Conservation (phyloP, 139 green algal species). For the Coelastrella sp. region DNA sequence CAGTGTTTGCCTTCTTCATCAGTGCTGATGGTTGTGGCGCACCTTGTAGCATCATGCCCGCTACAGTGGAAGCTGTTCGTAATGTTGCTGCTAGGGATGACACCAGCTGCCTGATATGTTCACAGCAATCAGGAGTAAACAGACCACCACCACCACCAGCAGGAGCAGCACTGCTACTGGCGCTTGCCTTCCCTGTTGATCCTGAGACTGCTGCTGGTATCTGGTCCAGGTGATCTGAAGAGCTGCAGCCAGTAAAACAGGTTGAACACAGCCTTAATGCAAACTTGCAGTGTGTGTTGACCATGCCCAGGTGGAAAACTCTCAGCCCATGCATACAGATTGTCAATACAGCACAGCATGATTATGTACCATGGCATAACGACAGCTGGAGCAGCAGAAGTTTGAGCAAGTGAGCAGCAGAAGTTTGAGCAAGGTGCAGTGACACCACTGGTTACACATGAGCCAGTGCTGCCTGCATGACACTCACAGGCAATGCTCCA, state of each 20-base stretch:
- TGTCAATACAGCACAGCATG: no score
- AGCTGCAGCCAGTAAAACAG: constrained; percentile 16
- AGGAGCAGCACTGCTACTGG: constrained; percentile 16
- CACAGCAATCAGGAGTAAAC: constrained; percentile 11
- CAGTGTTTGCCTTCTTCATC: not conserved
- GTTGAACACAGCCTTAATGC: no score
- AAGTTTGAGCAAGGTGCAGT: not conserved
- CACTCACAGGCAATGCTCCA: not conserved
- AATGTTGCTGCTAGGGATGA: not conserved
- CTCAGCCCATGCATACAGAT: no score
- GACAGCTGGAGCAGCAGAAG: not conserved
- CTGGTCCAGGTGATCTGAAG: not conserved
- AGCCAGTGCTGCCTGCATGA: not conserved
- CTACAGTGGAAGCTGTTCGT: not conserved
- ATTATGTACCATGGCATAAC: no score
- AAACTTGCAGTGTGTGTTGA: no score
- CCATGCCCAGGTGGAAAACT: no score
- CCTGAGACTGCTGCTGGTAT: not conserved
- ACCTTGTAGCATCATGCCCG: no score
- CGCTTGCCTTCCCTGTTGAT: not conserved
- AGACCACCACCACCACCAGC: no score
- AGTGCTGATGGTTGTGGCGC: not conserved
- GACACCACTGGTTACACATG: not conserved
- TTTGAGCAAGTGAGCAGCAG: not conserved
- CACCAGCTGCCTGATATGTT: not conserved